These are phyloP conservation scores for Phytophthora pisi DNA, from an alignment of 352 stramenopile species.

Conservation along the genomic window DNA sequence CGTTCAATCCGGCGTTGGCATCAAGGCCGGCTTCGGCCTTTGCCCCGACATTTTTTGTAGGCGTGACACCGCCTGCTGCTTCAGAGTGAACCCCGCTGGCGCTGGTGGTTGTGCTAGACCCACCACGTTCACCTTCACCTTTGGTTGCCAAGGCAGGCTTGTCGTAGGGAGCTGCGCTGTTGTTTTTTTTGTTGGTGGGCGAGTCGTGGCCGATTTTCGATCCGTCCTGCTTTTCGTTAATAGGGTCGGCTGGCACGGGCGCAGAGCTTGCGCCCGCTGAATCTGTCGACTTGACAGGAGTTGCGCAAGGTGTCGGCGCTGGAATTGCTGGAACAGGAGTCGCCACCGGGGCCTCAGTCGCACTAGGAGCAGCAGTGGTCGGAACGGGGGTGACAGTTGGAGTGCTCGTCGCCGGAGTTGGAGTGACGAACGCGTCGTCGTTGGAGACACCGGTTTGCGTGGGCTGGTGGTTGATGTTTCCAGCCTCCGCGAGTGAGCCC, in stretches of 20 bases:
- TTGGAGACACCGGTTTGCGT: neutral
- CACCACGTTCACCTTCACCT: neutral
- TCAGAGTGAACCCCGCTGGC: too few species aligned
- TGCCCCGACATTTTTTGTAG: too few species aligned
- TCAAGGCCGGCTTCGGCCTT: too few species aligned
- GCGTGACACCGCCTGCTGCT: too few species aligned
- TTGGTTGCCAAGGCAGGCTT: neutral
- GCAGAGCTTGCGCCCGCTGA: neutral
- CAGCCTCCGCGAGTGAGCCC: neutral
- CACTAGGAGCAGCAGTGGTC: neutral
- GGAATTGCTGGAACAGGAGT: neutral
- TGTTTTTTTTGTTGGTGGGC: neutral
- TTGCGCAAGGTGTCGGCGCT: neutral
- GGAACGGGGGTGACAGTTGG: neutral
- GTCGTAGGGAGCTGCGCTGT: neutral
- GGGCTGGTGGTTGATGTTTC: neutral
- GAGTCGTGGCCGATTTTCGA: neutral
- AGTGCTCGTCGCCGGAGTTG: neutral
- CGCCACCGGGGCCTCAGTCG: neutral
- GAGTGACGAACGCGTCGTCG: neutral
- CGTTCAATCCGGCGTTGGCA: too few species aligned
- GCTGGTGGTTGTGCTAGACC: too few species aligned
- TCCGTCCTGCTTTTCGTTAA: neutral
- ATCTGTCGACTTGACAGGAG: neutral
- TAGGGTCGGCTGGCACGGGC: neutral